These are phyloP conservation scores for Cicer judaicum DNA, from an alignment of 306 rosid species.

Conservation along the genomic window DNA sequence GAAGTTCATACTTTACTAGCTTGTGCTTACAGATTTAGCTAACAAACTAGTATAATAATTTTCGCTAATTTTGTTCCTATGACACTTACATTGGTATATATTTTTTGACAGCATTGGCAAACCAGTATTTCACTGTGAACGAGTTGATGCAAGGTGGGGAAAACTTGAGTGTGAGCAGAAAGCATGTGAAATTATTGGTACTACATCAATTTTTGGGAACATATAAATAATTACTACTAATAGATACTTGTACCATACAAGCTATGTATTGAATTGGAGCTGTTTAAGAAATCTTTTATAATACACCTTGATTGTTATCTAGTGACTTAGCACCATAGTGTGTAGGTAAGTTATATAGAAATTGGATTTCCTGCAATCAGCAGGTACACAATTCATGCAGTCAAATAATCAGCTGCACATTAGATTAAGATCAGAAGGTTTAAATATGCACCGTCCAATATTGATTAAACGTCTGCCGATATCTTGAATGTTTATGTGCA, in stretches of 20 bases:
- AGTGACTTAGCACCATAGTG: not conserved
- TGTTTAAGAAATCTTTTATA: not conserved
- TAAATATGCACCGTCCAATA: no score
- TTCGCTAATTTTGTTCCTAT: not conserved
- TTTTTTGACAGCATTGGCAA: constrained; percentile 69
- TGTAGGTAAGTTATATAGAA: not conserved
- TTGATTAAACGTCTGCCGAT: no score
- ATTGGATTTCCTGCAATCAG: no score
- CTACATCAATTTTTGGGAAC: constrained; percentile 54
- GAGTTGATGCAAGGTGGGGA: constrained; percentile 96
- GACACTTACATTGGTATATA: not conserved
- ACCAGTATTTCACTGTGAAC: constrained; percentile 74
- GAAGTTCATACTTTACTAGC: constrained; percentile 5
- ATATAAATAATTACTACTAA: not conserved
- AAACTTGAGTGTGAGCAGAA: constrained; percentile 83
- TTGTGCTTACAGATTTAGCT: not conserved
- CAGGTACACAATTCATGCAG: no score
- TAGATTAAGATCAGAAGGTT: no score
- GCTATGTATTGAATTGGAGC: constrained; percentile 5
- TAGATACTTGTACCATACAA: not conserved
- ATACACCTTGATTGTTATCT: not conserved
- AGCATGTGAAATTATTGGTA: constrained; percentile 70
- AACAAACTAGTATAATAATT: not conserved
- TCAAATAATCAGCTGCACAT: no score
- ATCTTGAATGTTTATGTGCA: not conserved